Percentiles rank a stretch among this genome's conserved stretches.
phyloP scores from a whole-genome alignment of 129 eudicot species.

The Tanacetum coccineum region DNA sequence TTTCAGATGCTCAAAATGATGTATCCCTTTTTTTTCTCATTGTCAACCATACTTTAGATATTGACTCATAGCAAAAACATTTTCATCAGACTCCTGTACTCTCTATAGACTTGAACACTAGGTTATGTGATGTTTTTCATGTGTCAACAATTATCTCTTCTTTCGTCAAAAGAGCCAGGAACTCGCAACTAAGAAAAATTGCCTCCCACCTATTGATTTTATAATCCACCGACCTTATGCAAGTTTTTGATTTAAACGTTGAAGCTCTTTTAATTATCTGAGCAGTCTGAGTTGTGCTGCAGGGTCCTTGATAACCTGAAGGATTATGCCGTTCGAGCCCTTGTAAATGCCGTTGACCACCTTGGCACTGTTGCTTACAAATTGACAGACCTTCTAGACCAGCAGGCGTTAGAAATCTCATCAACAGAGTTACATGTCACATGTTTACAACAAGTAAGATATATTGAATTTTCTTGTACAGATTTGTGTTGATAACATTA shows the following conservation, averaged over 20 bases:
- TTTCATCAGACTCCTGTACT: not conserved
- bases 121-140: too few relatives aligned
- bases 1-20: not conserved
- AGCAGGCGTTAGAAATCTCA: conserved; percentile 73
- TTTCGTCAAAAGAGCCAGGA: too few relatives aligned
- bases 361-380: conserved; percentile 98
- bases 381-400: conserved; percentile 82
- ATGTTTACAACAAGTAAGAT: conserved; percentile 72
- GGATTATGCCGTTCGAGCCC: conserved; percentile 92
- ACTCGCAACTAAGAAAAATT: too few relatives aligned
- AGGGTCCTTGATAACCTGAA: conserved; percentile 97
- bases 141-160: too few relatives aligned
- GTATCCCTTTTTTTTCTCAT: not conserved
- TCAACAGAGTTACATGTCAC: conserved; percentile 63
- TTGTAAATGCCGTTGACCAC: conserved; percentile 99
- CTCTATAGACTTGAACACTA: too few relatives aligned
- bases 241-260: too few relatives aligned
- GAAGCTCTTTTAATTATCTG: too few relatives aligned
- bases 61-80: not conserved
- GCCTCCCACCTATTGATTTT: too few relatives aligned
- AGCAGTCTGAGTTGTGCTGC: conserved; percentile 11
- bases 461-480: conserved; percentile 1
- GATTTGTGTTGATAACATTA: not conserved
- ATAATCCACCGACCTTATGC: too few relatives aligned
- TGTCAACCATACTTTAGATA: not conserved